Conservation (phyloP, 805 yeast species). For the Metschnikowia gelsemii region DNA sequence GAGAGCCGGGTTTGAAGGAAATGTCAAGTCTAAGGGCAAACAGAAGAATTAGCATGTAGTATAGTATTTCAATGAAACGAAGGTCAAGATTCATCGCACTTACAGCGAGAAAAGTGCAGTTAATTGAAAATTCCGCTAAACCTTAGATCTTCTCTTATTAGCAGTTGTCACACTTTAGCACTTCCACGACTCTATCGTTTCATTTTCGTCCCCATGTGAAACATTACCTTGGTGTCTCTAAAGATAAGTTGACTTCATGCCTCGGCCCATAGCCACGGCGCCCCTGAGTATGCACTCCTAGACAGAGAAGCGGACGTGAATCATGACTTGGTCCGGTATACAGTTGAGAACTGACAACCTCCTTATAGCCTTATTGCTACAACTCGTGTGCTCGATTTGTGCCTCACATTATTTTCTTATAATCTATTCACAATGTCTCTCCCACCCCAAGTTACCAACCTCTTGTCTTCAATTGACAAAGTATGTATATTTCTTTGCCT, state of each 20-base stretch:
- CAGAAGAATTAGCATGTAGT: slow-evolving; percentile 26
- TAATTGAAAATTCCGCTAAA: neutral
- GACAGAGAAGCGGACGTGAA: neutral
- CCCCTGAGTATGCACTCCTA: slow-evolving; percentile 4
- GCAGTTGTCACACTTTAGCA: neutral
- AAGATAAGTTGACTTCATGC: no score
- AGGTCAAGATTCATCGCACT: slow-evolving; percentile 4
- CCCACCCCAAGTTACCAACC: slow-evolving; percentile 19
- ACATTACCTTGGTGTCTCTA: no score
- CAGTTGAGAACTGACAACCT: slow-evolving; percentile 4
- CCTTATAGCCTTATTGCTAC: slow-evolving; percentile 6
- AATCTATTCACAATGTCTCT: slow-evolving; percentile 15
- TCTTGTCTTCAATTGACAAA: slow-evolving; percentile 19
- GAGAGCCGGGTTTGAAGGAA: slow-evolving; percentile 93
- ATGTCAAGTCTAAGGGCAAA: slow-evolving; percentile 42
- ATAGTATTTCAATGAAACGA: slow-evolving; percentile 7
- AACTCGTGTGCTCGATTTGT: slow-evolving; percentile 1
- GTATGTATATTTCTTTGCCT: slow-evolving; percentile 13
- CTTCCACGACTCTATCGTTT: neutral
- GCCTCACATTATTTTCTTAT: slow-evolving; percentile 1
- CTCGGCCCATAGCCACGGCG: neutral
- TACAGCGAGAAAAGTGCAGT: neutral
- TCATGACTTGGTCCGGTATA: slow-evolving; percentile 8
- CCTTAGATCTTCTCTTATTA: neutral
- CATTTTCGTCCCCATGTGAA: neutral